These are phyloP conservation scores for Pseudogymnoascus verrucosus DNA, from an alignment of 2,329 filamentous ascomycete species.

Conservation along the genomic window DNA sequence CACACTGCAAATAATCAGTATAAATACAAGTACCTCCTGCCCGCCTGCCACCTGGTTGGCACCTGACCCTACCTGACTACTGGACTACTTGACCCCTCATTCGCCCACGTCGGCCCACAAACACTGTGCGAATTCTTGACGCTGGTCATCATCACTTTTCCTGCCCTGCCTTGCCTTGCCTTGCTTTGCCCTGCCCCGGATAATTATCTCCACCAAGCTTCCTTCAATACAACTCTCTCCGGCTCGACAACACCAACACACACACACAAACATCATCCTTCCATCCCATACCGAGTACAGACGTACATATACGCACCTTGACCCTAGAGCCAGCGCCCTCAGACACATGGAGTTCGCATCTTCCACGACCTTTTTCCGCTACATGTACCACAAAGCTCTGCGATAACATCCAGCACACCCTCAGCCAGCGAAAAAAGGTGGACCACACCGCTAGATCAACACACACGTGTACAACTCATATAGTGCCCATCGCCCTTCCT, in stretches of 20 bases:
- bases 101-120: not conserved
- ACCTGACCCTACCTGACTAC: conserved; percentile 2
- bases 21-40: not conserved
- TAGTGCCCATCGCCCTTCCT: not conserved
- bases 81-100: not conserved
- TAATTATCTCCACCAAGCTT: conserved; percentile 2
- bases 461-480: not conserved
- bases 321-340: not conserved
- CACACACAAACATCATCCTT: not conserved
- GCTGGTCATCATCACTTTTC: conserved; percentile 1
- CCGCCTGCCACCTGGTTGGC: conserved; percentile 6
- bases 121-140: not conserved
- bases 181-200: not conserved
- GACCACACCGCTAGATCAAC: conserved; percentile 3
- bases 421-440: not conserved
- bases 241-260: not conserved
- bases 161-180: not conserved
- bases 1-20: not conserved
- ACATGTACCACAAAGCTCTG: conserved; percentile 3
- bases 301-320: not conserved
- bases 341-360: conserved; percentile 3
- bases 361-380: not conserved
- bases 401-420: conserved; percentile 3
- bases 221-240: not conserved
- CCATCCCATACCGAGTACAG: not conserved